Conservation (phyloP, 345 rosid genomes). For the Euphorbia peplus region DNA sequence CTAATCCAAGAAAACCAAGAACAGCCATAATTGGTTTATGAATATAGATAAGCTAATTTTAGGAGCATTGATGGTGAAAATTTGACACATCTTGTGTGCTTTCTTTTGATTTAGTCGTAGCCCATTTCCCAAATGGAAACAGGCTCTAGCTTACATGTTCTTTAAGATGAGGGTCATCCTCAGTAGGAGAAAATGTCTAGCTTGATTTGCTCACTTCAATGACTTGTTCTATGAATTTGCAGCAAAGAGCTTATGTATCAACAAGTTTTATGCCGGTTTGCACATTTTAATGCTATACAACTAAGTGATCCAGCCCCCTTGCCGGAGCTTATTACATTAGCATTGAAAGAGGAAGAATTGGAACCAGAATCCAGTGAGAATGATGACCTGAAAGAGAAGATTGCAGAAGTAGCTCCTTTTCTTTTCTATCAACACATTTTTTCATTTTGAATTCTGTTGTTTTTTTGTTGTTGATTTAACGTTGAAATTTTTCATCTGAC, state of each 20-base stretch:
- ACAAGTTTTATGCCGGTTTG: slow-evolving; percentile 81
- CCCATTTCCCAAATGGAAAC: not conserved
- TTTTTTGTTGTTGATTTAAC: slow-evolving; percentile 10
- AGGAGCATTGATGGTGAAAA: not conserved
- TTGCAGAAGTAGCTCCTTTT: slow-evolving; percentile 63
- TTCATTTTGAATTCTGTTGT: not conserved
- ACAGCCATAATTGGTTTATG: not conserved
- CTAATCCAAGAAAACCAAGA: not conserved
- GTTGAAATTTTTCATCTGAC: not conserved
- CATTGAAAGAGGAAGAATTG: slow-evolving; percentile 83
- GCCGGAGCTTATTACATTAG: slow-evolving; percentile 68
- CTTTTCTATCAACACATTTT: slow-evolving; percentile 14
- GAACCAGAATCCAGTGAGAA: slow-evolving; percentile 53
- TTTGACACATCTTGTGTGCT: not conserved
- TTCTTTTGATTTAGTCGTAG: not conserved
- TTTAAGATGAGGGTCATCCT: not conserved
- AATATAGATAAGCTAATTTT: not conserved
- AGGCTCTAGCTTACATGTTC: not conserved
- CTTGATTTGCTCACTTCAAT: not conserved
- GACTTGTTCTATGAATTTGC: slow-evolving; percentile 27
- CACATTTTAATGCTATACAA: slow-evolving; percentile 83
- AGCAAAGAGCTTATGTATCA: slow-evolving; percentile 99
- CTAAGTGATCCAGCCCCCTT: slow-evolving; percentile 80
- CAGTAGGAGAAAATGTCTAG: not conserved
- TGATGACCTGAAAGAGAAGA: slow-evolving; percentile 73